These are phyloP conservation scores for Eutrema yunnanense DNA, from an alignment of 345 rosid genomes.

Conservation along the genomic window DNA sequence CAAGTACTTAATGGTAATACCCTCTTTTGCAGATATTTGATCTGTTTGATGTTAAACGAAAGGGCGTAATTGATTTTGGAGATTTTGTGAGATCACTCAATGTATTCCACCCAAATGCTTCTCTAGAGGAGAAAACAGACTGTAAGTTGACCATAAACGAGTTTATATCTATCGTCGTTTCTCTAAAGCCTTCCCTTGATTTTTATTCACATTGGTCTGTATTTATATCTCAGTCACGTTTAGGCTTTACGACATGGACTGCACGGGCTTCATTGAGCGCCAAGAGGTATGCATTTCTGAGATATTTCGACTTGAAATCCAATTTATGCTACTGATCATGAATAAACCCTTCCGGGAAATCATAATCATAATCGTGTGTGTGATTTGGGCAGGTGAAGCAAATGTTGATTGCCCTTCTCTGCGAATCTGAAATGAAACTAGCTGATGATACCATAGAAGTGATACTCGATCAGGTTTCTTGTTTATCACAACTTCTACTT, in stretches of 20 bases:
- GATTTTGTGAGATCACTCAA: conserved; percentile 88
- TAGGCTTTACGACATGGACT: conserved; percentile 84
- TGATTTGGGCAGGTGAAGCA: conserved; percentile 76
- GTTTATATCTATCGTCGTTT: background rate
- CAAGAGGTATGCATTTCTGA: conserved; percentile 52
- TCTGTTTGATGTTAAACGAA: conserved; percentile 82
- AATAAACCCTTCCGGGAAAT: background rate
- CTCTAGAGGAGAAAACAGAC: conserved; percentile 73
- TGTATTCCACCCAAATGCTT: conserved; percentile 86
- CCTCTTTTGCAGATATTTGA: conserved; percentile 47
- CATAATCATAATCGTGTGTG: conserved; percentile 29
- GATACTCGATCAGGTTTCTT: conserved; percentile 76
- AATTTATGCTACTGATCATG: background rate
- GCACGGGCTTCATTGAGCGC: conserved; percentile 87
- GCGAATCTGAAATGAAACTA: conserved; percentile 95
- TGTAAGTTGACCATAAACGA: conserved; percentile 48
- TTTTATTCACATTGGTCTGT: background rate
- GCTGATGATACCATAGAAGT: conserved; percentile 90
- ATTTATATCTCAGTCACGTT: conserved; percentile 61
- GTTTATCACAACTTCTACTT: background rate
- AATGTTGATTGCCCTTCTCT: conserved; percentile 92
- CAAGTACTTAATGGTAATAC: background rate
- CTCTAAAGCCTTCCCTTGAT: background rate
- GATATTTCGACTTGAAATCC: background rate
- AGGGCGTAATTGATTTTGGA: conserved; percentile 87